Conservation (phyloP, 2,329 filamentous ascomycete species). For the Phialophora macrospora region DNA sequence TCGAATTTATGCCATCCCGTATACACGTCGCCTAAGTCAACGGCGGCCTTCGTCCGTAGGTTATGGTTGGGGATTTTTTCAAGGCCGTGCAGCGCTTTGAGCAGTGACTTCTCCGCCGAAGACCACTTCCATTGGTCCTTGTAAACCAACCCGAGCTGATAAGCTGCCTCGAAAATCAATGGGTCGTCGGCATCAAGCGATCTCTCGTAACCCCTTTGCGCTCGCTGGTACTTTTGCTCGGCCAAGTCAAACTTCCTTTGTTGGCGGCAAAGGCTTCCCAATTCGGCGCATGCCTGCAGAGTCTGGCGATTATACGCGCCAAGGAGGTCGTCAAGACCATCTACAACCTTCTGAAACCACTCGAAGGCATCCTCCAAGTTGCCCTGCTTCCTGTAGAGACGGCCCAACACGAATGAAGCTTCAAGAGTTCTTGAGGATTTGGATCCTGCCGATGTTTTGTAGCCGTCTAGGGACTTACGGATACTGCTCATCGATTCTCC, state of each 20-base stretch:
- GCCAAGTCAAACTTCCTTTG: background rate
- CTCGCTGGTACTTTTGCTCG: constrained; percentile 4
- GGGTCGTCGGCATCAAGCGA: constrained; percentile 1
- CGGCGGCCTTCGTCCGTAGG: background rate
- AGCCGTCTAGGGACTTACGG: background rate
- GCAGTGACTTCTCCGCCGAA: background rate
- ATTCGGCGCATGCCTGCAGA: background rate
- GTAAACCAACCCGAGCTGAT: background rate
- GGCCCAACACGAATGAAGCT: background rate
- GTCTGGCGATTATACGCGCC: background rate
- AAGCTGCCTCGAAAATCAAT: constrained; percentile 1
- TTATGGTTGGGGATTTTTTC: constrained; percentile 1
- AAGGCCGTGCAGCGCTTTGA: constrained; percentile 1
- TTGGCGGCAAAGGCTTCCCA: background rate
- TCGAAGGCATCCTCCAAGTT: constrained; percentile 1
- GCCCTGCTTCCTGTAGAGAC: constrained; percentile 1
- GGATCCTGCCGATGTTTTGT: constrained; percentile 3
- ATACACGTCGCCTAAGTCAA: background rate
- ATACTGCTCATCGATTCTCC: constrained; percentile 3
- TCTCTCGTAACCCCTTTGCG: background rate
- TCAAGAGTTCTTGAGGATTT: background rate
- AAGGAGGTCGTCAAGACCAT: background rate
- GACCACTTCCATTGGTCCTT: constrained; percentile 3
- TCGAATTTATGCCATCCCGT: background rate
- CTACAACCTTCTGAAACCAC: constrained; percentile 2